phyloP scores from a whole-genome alignment of 2,329 filamentous ascomycete genomes.

The Fusarium miscanthi region DNA sequence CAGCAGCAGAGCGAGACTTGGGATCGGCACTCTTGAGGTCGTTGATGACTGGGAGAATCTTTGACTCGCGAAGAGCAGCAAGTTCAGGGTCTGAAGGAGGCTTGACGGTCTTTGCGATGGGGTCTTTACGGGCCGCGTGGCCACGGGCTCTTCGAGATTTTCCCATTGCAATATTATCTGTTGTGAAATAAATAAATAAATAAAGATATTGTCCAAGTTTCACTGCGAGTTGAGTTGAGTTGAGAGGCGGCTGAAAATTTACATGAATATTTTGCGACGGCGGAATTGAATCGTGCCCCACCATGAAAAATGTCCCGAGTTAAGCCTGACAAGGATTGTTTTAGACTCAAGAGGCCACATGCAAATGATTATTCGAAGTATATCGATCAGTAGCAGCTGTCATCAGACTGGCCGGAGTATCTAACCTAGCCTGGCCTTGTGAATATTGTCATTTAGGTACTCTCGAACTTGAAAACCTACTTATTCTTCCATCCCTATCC shows the following conservation, averaged over 20 bases:
- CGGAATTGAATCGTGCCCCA: slow-evolving; percentile 33
- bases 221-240: background rate
- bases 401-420: background rate
- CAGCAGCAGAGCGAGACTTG: slow-evolving; percentile 69
- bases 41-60: slow-evolving; percentile 71
- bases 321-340: slow-evolving; percentile 14
- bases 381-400: background rate
- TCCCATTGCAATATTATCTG: slow-evolving; percentile 59
- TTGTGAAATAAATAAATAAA: background rate
- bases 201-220: background rate
- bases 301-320: slow-evolving; percentile 31
- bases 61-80: slow-evolving; percentile 69
- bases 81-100: slow-evolving; percentile 72
- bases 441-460: background rate
- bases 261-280: slow-evolving; percentile 33
- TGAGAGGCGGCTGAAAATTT: slow-evolving; percentile 33
- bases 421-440: background rate
- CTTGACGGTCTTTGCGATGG: slow-evolving; percentile 68
- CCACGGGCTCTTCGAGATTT: slow-evolving; percentile 68
- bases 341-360: slow-evolving; percentile 3
- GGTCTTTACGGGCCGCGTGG: slow-evolving; percentile 62
- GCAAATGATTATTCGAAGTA: background rate
- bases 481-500: background rate
- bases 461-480: background rate
- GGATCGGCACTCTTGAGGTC: slow-evolving; percentile 69